Evolutionary conservation across 768 basidiomycete genomes (phyloP).

Genomic region (Termitomyces sp.): DNA sequence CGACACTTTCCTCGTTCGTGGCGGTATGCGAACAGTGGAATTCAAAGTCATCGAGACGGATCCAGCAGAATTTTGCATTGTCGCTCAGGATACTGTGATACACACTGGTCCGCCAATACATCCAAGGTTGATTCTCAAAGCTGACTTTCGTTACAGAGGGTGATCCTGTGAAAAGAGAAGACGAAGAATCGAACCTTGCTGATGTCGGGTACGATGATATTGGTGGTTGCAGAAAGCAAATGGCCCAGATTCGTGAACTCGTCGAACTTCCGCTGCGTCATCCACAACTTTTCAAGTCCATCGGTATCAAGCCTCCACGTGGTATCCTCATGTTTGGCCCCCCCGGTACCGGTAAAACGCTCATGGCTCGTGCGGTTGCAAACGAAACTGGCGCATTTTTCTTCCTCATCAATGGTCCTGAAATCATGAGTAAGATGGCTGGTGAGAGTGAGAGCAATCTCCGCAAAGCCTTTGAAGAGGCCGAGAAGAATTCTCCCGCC

Average conservation of each 20-base stretch:
- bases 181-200: constrained; percentile 93
- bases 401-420: constrained; percentile 99
- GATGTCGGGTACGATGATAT: constrained; percentile 99
- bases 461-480: constrained; percentile 98
- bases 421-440: constrained; percentile 99
- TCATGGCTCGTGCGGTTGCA: constrained; percentile 99
- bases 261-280: constrained; percentile 97
- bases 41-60: constrained; percentile 99
- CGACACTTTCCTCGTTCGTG: constrained; percentile 98
- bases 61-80: constrained; percentile 97
- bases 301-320: constrained; percentile 99
- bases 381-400: constrained; percentile 99
- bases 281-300: constrained; percentile 99
- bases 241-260: constrained; percentile 99
- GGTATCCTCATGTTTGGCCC: constrained; percentile 99
- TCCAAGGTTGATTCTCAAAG: constrained; percentile 3
- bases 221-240: constrained; percentile 98
- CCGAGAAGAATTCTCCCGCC: constrained; percentile 98
- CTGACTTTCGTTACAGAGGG: constrained; percentile 58
- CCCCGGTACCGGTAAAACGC: constrained; percentile 98
- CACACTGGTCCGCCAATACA: constrained; percentile 59
- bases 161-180: constrained; percentile 97
- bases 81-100: constrained; percentile 98
- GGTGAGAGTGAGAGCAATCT: constrained; percentile 98
- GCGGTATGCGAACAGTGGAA: constrained; percentile 97